phyloP scores from a whole-genome alignment of 257 asterid genomes.

The Petunia secreta region DNA sequence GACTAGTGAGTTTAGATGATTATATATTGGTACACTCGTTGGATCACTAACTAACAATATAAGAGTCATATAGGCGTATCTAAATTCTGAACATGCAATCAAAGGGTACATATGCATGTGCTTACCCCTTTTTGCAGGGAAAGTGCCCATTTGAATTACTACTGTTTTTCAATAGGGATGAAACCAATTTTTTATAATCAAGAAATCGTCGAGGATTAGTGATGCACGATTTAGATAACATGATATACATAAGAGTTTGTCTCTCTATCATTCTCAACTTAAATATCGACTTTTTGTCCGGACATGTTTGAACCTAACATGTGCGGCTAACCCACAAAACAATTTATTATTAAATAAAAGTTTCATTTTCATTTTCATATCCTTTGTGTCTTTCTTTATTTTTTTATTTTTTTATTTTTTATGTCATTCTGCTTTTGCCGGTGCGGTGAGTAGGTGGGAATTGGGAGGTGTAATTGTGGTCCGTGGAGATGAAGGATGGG shows the following conservation, averaged over 20 bases:
- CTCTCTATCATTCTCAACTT: no score
- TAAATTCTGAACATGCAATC: not conserved
- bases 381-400: not conserved
- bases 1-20: no score
- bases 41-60: no score
- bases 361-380: not conserved
- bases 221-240: no score
- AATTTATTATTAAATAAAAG: not conserved
- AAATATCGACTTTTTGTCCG: no score
- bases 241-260: no score
- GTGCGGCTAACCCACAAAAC: no score
- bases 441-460: conserved; percentile 21
- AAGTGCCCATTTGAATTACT: not conserved
- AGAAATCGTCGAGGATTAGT: no score
- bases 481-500: not conserved
- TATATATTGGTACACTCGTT: no score
- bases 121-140: not conserved
- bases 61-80: not conserved
- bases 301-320: no score
- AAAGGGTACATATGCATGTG: not conserved
- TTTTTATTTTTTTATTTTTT: not conserved
- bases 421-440: not conserved
- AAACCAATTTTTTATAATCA: no score
- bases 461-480: conserved; percentile 1
- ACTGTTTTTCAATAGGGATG: no score